Conservation (phyloP, 805 yeast species). For the Hanseniaspora guilliermondii region DNA sequence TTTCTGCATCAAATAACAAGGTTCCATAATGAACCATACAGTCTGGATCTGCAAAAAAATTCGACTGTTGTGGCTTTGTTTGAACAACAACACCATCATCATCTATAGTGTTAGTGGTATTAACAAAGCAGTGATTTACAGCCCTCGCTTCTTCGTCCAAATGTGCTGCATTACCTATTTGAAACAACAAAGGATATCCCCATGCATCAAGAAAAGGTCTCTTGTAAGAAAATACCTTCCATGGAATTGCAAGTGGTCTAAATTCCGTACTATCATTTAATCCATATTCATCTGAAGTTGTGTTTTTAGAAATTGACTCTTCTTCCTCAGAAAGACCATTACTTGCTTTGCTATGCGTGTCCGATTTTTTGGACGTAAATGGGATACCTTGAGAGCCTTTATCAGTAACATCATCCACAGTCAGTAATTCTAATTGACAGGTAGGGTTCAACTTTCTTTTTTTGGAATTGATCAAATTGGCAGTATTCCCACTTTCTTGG, state of each 20-base stretch:
- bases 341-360: neutral
- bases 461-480: neutral
- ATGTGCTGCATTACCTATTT: constrained; percentile 19
- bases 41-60: constrained; percentile 24
- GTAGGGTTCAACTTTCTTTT: constrained; percentile 11
- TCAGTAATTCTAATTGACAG: constrained; percentile 1
- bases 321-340: constrained; percentile 15
- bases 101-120: neutral
- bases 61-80: neutral
- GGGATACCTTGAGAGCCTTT: neutral
- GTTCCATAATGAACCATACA: constrained; percentile 23
- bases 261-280: neutral
- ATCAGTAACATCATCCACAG: neutral
- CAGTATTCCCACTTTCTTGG: neutral
- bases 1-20: constrained; percentile 3
- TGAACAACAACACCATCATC: neutral
- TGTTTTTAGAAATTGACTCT: neutral
- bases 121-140: constrained; percentile 11
- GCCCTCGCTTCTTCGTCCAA: neutral
- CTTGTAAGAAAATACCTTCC: constrained; percentile 27
- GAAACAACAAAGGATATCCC: constrained; percentile 33
- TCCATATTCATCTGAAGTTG: constrained; percentile 3
- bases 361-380: constrained; percentile 13
- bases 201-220: constrained; percentile 37
- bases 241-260: constrained; percentile 11